These are phyloP conservation scores for Pelargonium australe DNA, from an alignment of 441 rosid species.

Conservation along the genomic window DNA sequence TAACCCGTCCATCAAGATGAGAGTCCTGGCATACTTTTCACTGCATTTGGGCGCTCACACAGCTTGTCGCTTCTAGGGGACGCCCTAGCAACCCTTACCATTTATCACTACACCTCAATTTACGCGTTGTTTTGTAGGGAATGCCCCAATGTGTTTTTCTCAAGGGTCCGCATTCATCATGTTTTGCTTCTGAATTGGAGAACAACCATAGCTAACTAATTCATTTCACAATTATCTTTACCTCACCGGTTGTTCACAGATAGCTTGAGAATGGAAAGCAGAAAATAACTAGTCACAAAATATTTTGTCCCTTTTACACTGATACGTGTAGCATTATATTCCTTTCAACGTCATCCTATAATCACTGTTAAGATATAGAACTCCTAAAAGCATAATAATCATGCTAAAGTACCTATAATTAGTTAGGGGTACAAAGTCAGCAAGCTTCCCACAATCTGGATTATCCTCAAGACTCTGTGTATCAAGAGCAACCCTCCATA, in stretches of 20 bases:
- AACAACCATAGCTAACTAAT: not conserved
- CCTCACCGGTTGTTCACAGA: not conserved
- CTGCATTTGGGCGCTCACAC: no score
- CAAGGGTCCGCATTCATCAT: no score
- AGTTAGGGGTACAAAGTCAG: constrained; percentile 69
- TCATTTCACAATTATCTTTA: not conserved
- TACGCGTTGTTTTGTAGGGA: no score
- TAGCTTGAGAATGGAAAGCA: not conserved
- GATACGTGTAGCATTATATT: not conserved
- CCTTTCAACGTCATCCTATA: not conserved
- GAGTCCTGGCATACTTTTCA: no score
- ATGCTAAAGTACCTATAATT: constrained; percentile 52
- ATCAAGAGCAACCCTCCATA: constrained; percentile 93
- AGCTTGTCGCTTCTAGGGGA: no score
- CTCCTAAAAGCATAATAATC: not conserved
- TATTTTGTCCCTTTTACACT: not conserved
- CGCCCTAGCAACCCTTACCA: no score
- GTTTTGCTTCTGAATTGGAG: constrained; percentile 1
- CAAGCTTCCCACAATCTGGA: constrained; percentile 67
- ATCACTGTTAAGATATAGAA: not conserved
- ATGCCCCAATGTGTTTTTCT: no score
- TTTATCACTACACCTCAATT: no score
- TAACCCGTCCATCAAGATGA: no score
- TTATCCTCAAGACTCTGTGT: constrained; percentile 83
- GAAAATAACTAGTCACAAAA: not conserved